Evolutionary conservation across 2,329 filamentous ascomycete species (phyloP).

Genomic region (Passalora sequoiae): DNA sequence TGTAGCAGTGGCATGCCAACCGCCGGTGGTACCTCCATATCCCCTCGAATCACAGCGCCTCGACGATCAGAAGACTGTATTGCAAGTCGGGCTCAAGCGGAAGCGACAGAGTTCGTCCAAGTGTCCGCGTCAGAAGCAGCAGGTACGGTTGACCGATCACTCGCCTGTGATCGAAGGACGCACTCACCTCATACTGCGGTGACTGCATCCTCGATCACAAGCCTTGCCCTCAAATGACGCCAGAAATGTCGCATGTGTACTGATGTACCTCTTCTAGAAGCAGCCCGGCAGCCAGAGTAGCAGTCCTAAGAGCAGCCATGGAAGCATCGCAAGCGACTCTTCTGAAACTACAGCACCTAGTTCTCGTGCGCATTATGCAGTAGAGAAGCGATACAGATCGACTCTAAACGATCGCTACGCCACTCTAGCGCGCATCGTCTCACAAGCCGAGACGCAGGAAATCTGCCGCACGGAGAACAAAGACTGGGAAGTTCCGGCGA

Average conservation of each 20-base stretch:
- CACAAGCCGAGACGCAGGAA: slow-evolving; percentile 13
- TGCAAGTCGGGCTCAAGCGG: not conserved
- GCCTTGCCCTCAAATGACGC: no score
- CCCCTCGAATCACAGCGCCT: not conserved
- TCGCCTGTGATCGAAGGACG: no score
- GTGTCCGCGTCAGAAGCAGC: not conserved
- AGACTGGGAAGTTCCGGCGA: slow-evolving; percentile 17
- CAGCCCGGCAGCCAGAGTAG: not conserved
- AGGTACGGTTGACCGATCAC: no score
- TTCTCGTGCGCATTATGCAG: slow-evolving; percentile 36
- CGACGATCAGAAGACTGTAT: not conserved
- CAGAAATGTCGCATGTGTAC: no score
- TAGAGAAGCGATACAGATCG: slow-evolving; percentile 28
- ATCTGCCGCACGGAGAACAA: slow-evolving; percentile 15
- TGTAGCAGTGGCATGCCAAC: not conserved
- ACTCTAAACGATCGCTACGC: slow-evolving; percentile 19
- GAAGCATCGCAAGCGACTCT: not conserved
- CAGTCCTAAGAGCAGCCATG: slow-evolving; percentile 1
- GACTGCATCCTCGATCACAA: no score
- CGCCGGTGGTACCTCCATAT: no score
- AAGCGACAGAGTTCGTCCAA: not conserved
- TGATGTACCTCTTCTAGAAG: not conserved
- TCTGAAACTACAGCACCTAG: not conserved
- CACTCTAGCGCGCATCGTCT: slow-evolving; percentile 16
- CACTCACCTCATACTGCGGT: no score